Evolutionary conservation across 805 yeast genomes (phyloP), one percentile per base, ranked within the genome.

Genomic region (Suhomyces pyralidae): DNA sequence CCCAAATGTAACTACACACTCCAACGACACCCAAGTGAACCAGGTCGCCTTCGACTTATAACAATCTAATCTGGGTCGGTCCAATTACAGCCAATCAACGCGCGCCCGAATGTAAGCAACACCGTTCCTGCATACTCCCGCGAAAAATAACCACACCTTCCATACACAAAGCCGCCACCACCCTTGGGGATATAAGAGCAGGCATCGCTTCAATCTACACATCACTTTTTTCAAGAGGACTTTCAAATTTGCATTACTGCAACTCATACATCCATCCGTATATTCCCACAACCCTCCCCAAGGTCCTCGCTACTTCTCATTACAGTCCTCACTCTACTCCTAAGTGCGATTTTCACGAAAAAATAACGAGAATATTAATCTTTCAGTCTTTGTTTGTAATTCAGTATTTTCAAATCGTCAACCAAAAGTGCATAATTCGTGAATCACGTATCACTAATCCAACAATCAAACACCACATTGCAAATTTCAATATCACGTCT

Each of bases 61-160:
- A 22, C 7, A 6, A 6, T 22, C 25, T 6, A 22, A 22, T 22
- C 25, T 22, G 25, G 7, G 25, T 22, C 25, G 25, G 2, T 14
- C 14, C 34, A 30, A 12, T 12, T 12, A 8, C 40, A 26, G 46
- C 51, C 51, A 48, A 48, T 48, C 51, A 48, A 14, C 26, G 42
- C 46, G 20, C 32, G 32, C 12, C 10, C 46, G 30, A 40, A 42
- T 25, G 51, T 48, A 12, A 48, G 46, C 51, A 48, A 5, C 15
- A 12, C 46, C 17, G 10, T 3, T 17, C 50, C 45, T 48, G 50
- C 50, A 48, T 40, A 25, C 20, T n/a, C 26, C 4, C 24, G 40
- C 42, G 14, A 38, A 19, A 7, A 17, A 38, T 15, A 36, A 7
- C 20, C 20, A 36, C 40, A 38, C 14, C 42, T n/a, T 19, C 42